Conservation (phyloP, 345 rosid species). For the Sapria himalayana region DNA sequence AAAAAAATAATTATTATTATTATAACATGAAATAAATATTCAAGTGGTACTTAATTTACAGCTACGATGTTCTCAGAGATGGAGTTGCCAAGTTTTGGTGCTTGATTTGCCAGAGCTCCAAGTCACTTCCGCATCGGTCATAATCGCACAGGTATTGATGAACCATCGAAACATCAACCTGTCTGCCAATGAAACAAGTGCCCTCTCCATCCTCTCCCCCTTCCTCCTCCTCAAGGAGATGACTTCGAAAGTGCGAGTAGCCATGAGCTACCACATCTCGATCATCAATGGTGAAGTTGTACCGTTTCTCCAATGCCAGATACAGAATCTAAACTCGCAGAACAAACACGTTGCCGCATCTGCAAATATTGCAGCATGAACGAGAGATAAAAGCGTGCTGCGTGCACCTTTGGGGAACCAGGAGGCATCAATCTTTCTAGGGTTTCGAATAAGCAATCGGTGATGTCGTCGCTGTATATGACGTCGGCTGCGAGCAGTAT, state of each 20-base stretch:
- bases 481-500: constrained; percentile 53
- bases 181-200: constrained; percentile 29
- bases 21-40: too few relatives aligned
- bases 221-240: constrained; percentile 19
- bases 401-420: constrained; percentile 26
- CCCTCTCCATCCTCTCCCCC: constrained; percentile 5
- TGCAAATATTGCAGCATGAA: too few relatives aligned
- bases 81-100: constrained; percentile 4
- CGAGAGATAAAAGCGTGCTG: too few relatives aligned
- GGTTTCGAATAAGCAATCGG: constrained; percentile 27
- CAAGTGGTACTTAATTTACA: too few relatives aligned
- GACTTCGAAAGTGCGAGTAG: constrained; percentile 47
- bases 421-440: constrained; percentile 27
- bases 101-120: constrained; percentile 70
- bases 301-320: constrained; percentile 77
- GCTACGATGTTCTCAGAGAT: neutral
- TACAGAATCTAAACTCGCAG: constrained; percentile 32
- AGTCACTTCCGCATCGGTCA: constrained; percentile 54
- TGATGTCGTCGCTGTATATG: constrained; percentile 40
- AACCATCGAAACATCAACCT: constrained; percentile 27
- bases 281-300: constrained; percentile 68
- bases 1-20: too few relatives aligned
- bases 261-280: constrained; percentile 61
- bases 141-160: constrained; percentile 38
- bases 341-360: too few relatives aligned